Evolutionary conservation across 75 land plant genomes (phyloP).

Genomic region (Sequoia sempervirens): DNA sequence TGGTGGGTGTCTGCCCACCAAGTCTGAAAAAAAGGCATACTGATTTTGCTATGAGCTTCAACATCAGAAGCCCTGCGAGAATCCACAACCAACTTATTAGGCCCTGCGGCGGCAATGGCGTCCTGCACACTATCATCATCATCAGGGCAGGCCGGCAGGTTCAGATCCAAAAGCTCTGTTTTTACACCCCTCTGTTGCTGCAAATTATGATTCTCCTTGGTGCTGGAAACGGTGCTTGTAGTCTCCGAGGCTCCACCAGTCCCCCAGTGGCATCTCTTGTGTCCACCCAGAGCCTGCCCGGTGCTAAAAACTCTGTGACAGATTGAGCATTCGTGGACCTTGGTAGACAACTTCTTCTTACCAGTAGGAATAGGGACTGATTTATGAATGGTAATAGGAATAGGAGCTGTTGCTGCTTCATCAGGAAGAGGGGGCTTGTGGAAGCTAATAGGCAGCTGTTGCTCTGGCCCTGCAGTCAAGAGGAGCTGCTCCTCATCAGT

Average conservation of each 20-base stretch:
- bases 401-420: constrained; percentile 5
- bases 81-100: not conserved
- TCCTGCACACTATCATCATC: not conserved
- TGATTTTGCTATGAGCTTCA: constrained; percentile 11
- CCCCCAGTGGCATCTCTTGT: constrained; percentile 58
- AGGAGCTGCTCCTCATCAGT: constrained; percentile 14
- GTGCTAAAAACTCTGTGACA: constrained; percentile 46
- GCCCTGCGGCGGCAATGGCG: not conserved
- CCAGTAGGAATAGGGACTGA: not conserved
- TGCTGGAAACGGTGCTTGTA: constrained; percentile 3
- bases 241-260: not conserved
- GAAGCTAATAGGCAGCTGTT: not conserved
- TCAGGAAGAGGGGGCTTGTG: not conserved
- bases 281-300: constrained; percentile 62
- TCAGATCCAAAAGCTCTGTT: constrained; percentile 8
- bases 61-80: constrained; percentile 8
- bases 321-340: constrained; percentile 51
- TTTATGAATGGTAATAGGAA: not conserved
- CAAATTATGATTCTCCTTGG: not conserved
- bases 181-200: not conserved
- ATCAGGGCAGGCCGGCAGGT: constrained; percentile 5
- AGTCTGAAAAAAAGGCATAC: constrained; percentile 1
- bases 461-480: not conserved
- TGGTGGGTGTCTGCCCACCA: constrained; percentile 8
- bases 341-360: constrained; percentile 8